Evolutionary conservation across 495 filamentous ascomycete genomes (phyloP).

Genomic region (Aspergillus sparsus): DNA sequence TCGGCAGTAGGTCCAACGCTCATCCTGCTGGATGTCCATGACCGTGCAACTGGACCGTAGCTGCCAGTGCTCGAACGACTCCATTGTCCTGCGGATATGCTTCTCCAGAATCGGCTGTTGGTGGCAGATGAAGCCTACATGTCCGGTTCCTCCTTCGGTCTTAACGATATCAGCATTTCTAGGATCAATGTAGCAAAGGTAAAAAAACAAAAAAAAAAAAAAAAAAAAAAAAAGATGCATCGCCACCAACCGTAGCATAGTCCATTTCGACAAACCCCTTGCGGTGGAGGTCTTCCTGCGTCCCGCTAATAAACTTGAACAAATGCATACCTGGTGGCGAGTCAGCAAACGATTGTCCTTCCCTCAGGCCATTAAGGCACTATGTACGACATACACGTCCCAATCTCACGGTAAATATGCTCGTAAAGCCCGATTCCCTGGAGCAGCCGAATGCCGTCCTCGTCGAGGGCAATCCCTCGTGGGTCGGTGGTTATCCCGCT

Average conservation of each 20-base stretch:
- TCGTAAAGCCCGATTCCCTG: conserved; percentile 48
- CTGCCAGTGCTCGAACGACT: conserved; percentile 28
- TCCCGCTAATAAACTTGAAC: conserved; percentile 33
- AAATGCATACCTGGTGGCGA: conserved; percentile 28
- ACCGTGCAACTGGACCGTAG: conserved; percentile 40
- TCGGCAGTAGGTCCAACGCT: conserved; percentile 32
- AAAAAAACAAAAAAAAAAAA: not conserved
- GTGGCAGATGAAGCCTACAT: conserved; percentile 40
- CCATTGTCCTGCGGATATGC: conserved; percentile 27
- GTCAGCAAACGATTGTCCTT: too few relatives aligned
- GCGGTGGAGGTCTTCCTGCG: conserved; percentile 20
- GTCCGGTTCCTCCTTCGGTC: conserved; percentile 37
- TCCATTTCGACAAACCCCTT: conserved; percentile 33
- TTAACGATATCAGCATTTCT: conserved; percentile 9
- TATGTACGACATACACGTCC: conserved; percentile 26
- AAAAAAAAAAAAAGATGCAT: not conserved
- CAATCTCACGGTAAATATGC: conserved; percentile 37
- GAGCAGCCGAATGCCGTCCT: conserved; percentile 51
- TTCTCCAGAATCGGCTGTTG: conserved; percentile 33
- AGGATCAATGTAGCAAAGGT: too few relatives aligned
- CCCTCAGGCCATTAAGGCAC: not conserved
- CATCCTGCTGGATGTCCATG: conserved; percentile 31
- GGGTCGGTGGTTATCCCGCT: conserved; percentile 50
- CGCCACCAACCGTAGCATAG: conserved; percentile 32
- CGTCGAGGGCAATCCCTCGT: conserved; percentile 51